Base-by-base conservation (phyloP, 2,329 filamentous ascomycete genomes). In the Geosmithia morbida region DNA sequence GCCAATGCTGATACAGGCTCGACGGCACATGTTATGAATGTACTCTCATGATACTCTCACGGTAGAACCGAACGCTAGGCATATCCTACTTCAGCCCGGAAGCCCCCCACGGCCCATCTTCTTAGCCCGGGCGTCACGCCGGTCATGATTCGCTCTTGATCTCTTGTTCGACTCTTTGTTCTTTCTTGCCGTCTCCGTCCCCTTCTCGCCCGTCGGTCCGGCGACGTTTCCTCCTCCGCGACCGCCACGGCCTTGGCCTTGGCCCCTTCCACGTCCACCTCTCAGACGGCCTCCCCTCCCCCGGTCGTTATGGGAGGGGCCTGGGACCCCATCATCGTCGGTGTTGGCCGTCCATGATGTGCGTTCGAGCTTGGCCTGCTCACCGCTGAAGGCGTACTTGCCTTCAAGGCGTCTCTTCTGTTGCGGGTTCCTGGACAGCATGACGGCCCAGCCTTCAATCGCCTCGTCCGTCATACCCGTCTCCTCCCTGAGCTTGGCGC, bases 391-490 rank as follows among this genome's bases (percentile, higher is more conserved):
- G 17, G 74, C 69, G 55, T 82, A 84, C 57, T 79, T 83, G 46
- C 73, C 73, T 62, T 95, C 86, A 42, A 97, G 65, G 48, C 76
- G 72, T 48, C 77, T 75, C 60, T 83, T 68, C 50, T 82, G 75
- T 55, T 77, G 75, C 1, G 85, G 75, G 55, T 90, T 83, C 30
- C 89, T 75, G 13, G 70, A 67, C 7, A 96, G 65, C 86, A 97
- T 94, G 45, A 95, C 68, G 0, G 77, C 87, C 89, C 90, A 98
- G 5, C 92, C 92, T 63, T 97, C 92, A 33, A 98, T 83, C 2
- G 84, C 81, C 63, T 97, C 90, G 55, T 97, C 89, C 0, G 87
- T 88, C 87, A 96, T 87, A 3, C 83, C 83, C 1, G 87, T 94
- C 50, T 88, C 81, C 19, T 75, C 73, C 54, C 81, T 84, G 45